Evolutionary conservation across 2,329 filamentous ascomycete species (phyloP), one percentile per base, ranked within the genome.

Genomic region (Ustulina deusta): DNA sequence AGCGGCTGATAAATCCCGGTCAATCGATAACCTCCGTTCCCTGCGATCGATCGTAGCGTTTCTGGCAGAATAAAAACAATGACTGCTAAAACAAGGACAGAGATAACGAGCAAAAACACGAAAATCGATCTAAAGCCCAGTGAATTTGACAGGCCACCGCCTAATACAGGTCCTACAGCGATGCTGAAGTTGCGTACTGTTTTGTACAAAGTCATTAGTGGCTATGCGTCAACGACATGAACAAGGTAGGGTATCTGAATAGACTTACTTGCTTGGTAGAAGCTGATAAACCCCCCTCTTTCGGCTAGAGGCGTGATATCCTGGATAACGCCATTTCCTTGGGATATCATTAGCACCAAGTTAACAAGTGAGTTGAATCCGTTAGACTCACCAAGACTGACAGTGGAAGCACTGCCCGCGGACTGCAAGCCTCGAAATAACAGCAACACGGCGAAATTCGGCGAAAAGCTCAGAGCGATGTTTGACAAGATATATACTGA

Each of bases 231-330:
- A n/a, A n/a, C 57, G n/a, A n/a, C n/a, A n/a, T n/a, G n/a, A n/a
- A n/a, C n/a, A n/a, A n/a, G n/a, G n/a, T n/a, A n/a, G n/a, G n/a
- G n/a, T n/a, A n/a, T n/a, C n/a, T n/a, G n/a, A n/a, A n/a, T n/a
- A n/a, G n/a, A n/a, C 36, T 54, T 54, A 61, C 59, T 61, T 10
- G 59, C 59, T 54, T 61, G 59, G 27, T 61, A 61, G 36, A 61
- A 61, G 25, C 59, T 61, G 48, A 61, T 61, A 46, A 54, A 61
- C 15, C 25, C 59, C 2, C 48, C 59, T 54, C 59, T 61, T 11
- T 61, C 59, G 1, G 36, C 59, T 1, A 34, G 48, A 54, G 59
- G 48, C 3, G 59, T 44, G 27, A 61, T 61, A 9, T 61, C 59
- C 44, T 61, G 59, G 17, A 61, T 61, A 22, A 61, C 59, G 3